These are phyloP conservation scores for Dentipellis fragilis DNA, from an alignment of 768 basidiomycete genomes.

Conservation along the genomic window DNA sequence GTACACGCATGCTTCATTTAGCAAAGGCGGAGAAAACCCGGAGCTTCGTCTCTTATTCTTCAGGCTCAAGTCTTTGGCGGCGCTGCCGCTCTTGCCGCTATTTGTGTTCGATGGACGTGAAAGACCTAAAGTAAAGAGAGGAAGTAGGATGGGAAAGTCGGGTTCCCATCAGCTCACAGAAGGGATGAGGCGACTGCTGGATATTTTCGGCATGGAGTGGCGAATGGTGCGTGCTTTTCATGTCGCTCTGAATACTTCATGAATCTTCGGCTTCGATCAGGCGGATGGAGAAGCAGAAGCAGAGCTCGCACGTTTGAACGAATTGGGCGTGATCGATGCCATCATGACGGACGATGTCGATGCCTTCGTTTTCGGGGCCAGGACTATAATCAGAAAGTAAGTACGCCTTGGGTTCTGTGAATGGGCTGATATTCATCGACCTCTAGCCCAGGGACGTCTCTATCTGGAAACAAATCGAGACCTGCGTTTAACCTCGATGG, in stretches of 20 bases:
- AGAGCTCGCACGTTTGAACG: constrained; percentile 78
- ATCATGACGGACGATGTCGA: constrained; percentile 90
- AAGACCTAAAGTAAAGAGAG: constrained; percentile 70
- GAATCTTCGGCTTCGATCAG: constrained; percentile 19
- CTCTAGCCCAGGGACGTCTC: constrained; percentile 51
- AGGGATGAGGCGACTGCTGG: constrained; percentile 67
- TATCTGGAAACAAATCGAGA: constrained; percentile 60
- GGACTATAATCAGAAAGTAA: constrained; percentile 74
- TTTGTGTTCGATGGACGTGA: constrained; percentile 89
- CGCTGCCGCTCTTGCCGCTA: constrained; percentile 69
- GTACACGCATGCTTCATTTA: constrained; percentile 69
- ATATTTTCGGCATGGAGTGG: constrained; percentile 74
- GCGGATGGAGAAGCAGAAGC: constrained; percentile 95
- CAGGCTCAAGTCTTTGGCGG: constrained; percentile 69
- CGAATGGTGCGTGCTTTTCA: constrained; percentile 30
- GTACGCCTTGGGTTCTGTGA: constrained; percentile 6
- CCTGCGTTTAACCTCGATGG: constrained; percentile 52
- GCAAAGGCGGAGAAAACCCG: constrained; percentile 77
- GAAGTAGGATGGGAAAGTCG: constrained; percentile 52
- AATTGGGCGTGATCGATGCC: constrained; percentile 73
- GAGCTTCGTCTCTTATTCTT: constrained; percentile 77
- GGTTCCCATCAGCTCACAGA: constrained; percentile 48
- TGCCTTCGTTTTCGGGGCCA: constrained; percentile 81
- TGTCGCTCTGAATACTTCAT: constrained; percentile 5
- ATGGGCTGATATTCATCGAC: not conserved